These are phyloP conservation scores for Melampsora larici-populina DNA, from an alignment of 1,284 basidiomycete species.

Conservation along the genomic window DNA sequence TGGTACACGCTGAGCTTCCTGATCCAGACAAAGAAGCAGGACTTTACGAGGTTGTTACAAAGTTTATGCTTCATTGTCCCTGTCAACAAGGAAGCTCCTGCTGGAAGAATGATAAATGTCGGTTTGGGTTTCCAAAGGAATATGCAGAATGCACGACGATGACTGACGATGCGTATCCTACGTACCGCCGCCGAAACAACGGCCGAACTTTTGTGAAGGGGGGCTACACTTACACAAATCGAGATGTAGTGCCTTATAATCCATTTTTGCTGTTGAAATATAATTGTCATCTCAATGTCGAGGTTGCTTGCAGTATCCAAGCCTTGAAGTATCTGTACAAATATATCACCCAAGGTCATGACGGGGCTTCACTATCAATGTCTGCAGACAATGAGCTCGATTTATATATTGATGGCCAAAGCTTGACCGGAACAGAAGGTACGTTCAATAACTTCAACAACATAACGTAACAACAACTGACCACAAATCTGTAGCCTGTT, in stretches of 20 bases:
- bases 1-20: constrained; percentile 57
- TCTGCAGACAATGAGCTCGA: neutral
- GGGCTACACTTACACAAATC: constrained; percentile 50
- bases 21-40: constrained; percentile 57
- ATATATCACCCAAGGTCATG: constrained; percentile 59
- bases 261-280: constrained; percentile 53
- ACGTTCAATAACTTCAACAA: too few species aligned
- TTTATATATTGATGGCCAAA: neutral
- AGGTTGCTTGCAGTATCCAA: constrained; percentile 53
- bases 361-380: constrained; percentile 52
- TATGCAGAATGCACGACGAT: constrained; percentile 55
- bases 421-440: constrained; percentile 9
- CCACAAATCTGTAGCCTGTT: too few species aligned
- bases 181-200: constrained; percentile 41
- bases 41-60: constrained; percentile 54
- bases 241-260: constrained; percentile 56
- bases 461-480: too few species aligned
- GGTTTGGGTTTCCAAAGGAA: constrained; percentile 57
- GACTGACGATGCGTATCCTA: constrained; percentile 55
- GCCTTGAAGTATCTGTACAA: constrained; percentile 59
- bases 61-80: constrained; percentile 59
- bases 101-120: constrained; percentile 57
- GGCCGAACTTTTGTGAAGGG: neutral
- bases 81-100: constrained; percentile 55
- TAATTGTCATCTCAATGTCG: constrained; percentile 60